Conservation (phyloP, 345 rosid genomes). For the Carallia pectinifolia region DNA sequence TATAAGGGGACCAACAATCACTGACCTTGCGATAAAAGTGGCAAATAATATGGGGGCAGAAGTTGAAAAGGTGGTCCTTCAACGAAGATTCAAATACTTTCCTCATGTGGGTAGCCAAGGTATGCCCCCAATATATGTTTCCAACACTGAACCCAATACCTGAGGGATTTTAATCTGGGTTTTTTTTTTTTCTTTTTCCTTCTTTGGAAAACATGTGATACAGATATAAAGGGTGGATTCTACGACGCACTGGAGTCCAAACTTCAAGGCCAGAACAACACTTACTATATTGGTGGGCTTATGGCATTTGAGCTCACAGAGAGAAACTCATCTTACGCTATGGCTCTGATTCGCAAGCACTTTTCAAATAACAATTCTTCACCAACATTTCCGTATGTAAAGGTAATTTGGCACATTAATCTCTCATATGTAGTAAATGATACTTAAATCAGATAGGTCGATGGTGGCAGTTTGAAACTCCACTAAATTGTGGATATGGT, state of each 20-base stretch:
- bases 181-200: neutral
- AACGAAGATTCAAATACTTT: slow-evolving; percentile 59
- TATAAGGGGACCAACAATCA: slow-evolving; percentile 40
- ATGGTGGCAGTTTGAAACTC: neutral
- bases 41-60: slow-evolving; percentile 45
- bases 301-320: slow-evolving; percentile 71
- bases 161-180: slow-evolving; percentile 8
- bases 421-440: neutral
- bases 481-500: neutral
- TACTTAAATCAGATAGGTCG: neutral
- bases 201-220: neutral
- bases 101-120: slow-evolving; percentile 65
- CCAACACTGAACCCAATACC: neutral
- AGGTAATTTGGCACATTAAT: slow-evolving; percentile 33
- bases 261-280: slow-evolving; percentile 57
- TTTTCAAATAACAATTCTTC: slow-evolving; percentile 41
- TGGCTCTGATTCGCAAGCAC: slow-evolving; percentile 59
- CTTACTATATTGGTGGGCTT: slow-evolving; percentile 65
- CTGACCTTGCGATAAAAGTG: slow-evolving; percentile 40
- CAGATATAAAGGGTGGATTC: slow-evolving; percentile 70
- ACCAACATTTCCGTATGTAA: slow-evolving; percentile 50
- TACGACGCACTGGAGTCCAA: slow-evolving; percentile 52
- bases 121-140: slow-evolving; percentile 22
- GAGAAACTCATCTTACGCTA: slow-evolving; percentile 66
- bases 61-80: slow-evolving; percentile 50